Percentiles rank a stretch among this genome's conserved stretches.
Evolutionary conservation across 768 basidiomycete genomes (phyloP).

Genomic region (Clavulina sp.): DNA sequence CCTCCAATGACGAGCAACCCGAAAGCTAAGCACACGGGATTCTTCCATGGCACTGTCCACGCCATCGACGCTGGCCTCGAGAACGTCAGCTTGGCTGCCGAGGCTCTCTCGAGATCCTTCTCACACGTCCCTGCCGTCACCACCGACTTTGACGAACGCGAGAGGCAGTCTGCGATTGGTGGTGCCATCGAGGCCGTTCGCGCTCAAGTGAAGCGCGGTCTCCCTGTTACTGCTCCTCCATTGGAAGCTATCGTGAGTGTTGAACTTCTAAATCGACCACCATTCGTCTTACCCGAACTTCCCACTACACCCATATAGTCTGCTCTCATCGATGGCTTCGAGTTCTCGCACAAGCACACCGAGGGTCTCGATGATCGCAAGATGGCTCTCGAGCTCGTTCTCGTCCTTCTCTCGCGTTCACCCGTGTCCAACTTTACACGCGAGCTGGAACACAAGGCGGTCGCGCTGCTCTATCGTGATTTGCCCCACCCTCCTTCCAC

Average conservation of each 20-base stretch:
- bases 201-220: background rate
- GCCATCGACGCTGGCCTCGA: background rate
- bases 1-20: too few relatives aligned
- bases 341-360: background rate
- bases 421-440: background rate
- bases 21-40: background rate
- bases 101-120: background rate
- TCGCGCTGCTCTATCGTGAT: constrained; percentile 22
- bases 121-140: background rate
- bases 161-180: background rate
- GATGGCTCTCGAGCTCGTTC: constrained; percentile 21
- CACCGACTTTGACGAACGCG: background rate
- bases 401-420: background rate
- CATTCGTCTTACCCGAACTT: too few relatives aligned
- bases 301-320: too few relatives aligned
- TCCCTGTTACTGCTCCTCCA: background rate
- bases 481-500: constrained; percentile 64
- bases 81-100: background rate
- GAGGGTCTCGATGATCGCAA: constrained; percentile 36
- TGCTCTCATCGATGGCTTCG: background rate
- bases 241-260: background rate
- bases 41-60: background rate
- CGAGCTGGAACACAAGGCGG: background rate
- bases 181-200: background rate
- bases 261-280: too few relatives aligned